Evolutionary conservation across 495 filamentous ascomycete species (phyloP).

Genomic region (Penicillium canariense): DNA sequence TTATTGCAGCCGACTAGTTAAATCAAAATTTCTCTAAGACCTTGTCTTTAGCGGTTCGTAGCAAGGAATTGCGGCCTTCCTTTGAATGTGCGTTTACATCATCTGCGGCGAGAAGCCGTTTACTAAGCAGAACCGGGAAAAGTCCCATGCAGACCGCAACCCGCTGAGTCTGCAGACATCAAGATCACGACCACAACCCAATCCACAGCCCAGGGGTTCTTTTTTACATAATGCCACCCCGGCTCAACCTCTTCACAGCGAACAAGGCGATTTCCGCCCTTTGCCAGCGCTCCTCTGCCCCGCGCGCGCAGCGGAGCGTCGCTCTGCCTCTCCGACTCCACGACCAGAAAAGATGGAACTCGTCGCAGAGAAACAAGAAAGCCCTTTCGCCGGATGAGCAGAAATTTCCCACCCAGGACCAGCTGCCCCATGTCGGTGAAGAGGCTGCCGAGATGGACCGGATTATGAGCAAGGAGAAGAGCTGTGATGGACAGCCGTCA

Average conservation of each 20-base stretch:
- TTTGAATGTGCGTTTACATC: conserved; percentile 6
- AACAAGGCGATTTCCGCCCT: conserved; percentile 34
- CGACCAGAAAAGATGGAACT: conserved; percentile 37
- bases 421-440: conserved; percentile 60
- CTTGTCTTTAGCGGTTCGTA: neutral
- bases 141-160: conserved; percentile 24
- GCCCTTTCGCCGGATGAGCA: conserved; percentile 36
- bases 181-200: conserved; percentile 6
- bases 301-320: conserved; percentile 25
- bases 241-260: conserved; percentile 40
- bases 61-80: neutral
- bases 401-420: conserved; percentile 52
- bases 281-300: conserved; percentile 28
- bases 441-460: conserved; percentile 58
- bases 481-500: conserved; percentile 44
- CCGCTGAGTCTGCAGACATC: conserved; percentile 7
- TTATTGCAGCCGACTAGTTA: neutral
- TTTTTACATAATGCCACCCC: conserved; percentile 34
- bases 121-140: conserved; percentile 20
- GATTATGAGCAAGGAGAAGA: conserved; percentile 46
- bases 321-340: conserved; percentile 26
- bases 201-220: neutral
- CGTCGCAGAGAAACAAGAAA: conserved; percentile 45
- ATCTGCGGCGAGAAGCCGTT: conserved; percentile 7
- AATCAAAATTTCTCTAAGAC: neutral